Conservation (phyloP, 164 flowering plant genomes). For the Dillenia suffruticosa region DNA sequence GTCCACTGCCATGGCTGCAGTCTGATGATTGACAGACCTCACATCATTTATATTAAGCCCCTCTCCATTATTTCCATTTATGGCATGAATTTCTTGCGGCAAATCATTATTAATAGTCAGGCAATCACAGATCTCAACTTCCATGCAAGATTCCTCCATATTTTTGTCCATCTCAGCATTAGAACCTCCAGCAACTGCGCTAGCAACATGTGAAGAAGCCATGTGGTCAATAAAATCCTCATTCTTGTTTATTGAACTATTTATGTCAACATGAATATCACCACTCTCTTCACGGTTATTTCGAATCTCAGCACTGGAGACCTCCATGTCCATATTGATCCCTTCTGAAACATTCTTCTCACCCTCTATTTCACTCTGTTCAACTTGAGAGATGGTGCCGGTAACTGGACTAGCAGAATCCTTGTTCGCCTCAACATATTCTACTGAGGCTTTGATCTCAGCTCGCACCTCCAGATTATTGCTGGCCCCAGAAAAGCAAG, state of each 20-base stretch:
- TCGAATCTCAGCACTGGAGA: neutral
- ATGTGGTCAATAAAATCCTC: too few relatives aligned
- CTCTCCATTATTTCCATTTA: constrained; percentile 3
- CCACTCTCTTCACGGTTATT: too few relatives aligned
- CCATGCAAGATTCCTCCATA: constrained; percentile 3
- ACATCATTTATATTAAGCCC: neutral
- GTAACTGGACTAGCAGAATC: too few relatives aligned
- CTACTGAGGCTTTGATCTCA: too few relatives aligned
- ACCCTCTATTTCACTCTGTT: constrained; percentile 1
- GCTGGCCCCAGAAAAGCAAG: too few relatives aligned
- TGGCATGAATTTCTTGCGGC: constrained; percentile 6
- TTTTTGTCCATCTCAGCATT: constrained; percentile 11
- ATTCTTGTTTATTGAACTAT: too few relatives aligned
- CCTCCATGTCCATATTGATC: neutral
- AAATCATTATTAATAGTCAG: constrained; percentile 3
- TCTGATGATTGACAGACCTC: neutral
- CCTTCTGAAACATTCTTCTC: constrained; percentile 6
- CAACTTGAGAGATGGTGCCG: too few relatives aligned
- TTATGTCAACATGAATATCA: too few relatives aligned
- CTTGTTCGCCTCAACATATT: too few relatives aligned
- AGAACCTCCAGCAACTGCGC: neutral
- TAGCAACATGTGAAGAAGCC: neutral
- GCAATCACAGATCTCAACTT: constrained; percentile 1
- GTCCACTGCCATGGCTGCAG: constrained; percentile 6
- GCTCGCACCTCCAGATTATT: too few relatives aligned